Conservation (phyloP, 331 rosid species). For the Acacia pycnantha region DNA sequence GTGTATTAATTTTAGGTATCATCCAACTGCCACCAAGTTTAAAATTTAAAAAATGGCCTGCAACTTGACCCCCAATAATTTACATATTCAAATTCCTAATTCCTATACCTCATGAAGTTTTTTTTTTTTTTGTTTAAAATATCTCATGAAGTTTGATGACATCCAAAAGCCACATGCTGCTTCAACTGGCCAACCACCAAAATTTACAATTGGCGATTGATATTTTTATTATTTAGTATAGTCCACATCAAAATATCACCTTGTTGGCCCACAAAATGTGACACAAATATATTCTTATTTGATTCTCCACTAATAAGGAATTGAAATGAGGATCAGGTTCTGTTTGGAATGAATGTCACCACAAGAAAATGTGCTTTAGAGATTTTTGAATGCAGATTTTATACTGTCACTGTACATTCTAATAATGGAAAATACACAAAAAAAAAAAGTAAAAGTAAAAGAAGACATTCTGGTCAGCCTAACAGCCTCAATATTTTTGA, state of each 20-base stretch:
- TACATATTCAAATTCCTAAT: background rate
- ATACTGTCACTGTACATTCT: background rate
- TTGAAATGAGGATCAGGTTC: slow-evolving; percentile 8
- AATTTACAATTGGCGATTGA: background rate
- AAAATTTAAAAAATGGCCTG: background rate
- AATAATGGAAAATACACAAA: background rate
- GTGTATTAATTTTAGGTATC: background rate
- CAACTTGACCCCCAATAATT: background rate
- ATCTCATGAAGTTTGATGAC: background rate
- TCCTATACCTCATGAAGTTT: background rate
- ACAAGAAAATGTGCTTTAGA: background rate
- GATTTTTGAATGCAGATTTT: background rate
- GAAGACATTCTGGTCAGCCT: slow-evolving; percentile 1
- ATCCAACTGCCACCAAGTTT: background rate
- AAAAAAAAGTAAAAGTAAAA: background rate
- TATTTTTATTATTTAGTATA: background rate
- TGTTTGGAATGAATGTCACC: background rate
- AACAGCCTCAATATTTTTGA: background rate
- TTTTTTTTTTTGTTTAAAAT: no score
- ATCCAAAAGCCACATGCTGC: background rate
- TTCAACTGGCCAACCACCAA: background rate
- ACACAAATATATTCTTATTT: background rate
- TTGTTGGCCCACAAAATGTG: background rate
- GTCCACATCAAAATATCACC: background rate
- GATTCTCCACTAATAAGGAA: background rate